Percentiles rank a stretch among this genome's conserved stretches.
phyloP scores from a whole-genome alignment of 2,329 filamentous ascomycete genomes.

The Nothophoma quercina region DNA sequence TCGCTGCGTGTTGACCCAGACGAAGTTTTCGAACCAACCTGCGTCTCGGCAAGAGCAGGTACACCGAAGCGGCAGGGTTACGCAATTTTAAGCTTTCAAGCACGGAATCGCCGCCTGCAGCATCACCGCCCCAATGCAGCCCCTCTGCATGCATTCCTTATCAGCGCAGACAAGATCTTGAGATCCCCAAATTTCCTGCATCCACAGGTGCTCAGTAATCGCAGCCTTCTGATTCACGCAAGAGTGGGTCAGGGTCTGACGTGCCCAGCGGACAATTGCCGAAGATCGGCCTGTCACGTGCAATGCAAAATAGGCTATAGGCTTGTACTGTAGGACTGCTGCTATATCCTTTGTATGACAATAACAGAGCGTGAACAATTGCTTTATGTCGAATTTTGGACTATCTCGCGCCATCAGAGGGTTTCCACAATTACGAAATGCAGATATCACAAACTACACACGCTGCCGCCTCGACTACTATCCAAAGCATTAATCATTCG shows the following conservation, averaged over 20 bases:
- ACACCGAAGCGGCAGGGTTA: constrained; percentile 27
- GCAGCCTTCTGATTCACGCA: constrained; percentile 8
- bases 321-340: no score
- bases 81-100: constrained; percentile 32
- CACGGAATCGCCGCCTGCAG: constrained; percentile 27
- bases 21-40: constrained; percentile 37
- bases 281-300: constrained; percentile 12
- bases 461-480: no score
- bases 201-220: constrained; percentile 11
- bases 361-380: no score
- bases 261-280: constrained; percentile 5
- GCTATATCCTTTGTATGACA: no score
- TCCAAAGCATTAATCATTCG: no score
- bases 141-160: constrained; percentile 3
- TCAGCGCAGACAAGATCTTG: constrained; percentile 3
- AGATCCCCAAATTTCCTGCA: background rate
- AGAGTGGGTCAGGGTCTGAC: background rate
- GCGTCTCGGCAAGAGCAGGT: constrained; percentile 21
- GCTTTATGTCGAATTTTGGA: no score
- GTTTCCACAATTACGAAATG: no score
- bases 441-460: no score
- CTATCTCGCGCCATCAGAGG: no score
- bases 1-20: constrained; percentile 21
- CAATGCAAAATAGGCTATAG: no score
- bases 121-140: constrained; percentile 4